Conservation (phyloP, 2,329 filamentous ascomycete species). For the Diplodia scrobiculata region DNA sequence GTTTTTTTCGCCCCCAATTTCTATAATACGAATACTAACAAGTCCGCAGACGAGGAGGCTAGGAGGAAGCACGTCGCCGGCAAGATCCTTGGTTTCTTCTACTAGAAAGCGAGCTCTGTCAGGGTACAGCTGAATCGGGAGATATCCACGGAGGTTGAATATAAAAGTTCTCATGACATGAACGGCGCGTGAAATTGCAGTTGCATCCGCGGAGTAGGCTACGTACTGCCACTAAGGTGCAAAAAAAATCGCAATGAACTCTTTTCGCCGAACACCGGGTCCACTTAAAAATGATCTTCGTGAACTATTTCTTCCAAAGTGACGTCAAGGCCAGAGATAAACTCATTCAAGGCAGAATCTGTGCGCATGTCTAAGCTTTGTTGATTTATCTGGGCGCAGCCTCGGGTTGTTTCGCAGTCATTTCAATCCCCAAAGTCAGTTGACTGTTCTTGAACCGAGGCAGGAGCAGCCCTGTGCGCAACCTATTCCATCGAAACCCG, state of each 20-base stretch:
- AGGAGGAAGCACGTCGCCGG: constrained; percentile 97
- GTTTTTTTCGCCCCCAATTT: neutral
- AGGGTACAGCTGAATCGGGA: neutral
- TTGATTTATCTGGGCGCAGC: neutral
- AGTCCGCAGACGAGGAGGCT: constrained; percentile 80
- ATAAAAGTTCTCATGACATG: constrained; percentile 19
- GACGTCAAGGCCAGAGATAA: constrained; percentile 17
- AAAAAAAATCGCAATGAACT: constrained; percentile 15
- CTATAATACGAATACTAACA: neutral
- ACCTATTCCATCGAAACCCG: constrained; percentile 8
- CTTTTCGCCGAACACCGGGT: constrained; percentile 13
- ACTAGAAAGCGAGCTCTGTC: constrained; percentile 61
- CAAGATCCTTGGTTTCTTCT: constrained; percentile 99
- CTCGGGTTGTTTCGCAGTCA: neutral
- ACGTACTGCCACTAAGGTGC: constrained; percentile 11
- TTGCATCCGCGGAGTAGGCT: neutral
- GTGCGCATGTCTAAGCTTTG: neutral
- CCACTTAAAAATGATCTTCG: constrained; percentile 18
- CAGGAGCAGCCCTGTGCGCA: constrained; percentile 22
- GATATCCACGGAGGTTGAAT: constrained; percentile 8
- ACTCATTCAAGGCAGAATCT: constrained; percentile 13
- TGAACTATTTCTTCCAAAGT: constrained; percentile 5
- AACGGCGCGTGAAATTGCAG: constrained; percentile 1
- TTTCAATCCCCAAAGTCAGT: neutral
- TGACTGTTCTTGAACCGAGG: constrained; percentile 16